Evolutionary conservation across 805 yeast species (phyloP).

Genomic region (Ogataea ganodermae): DNA sequence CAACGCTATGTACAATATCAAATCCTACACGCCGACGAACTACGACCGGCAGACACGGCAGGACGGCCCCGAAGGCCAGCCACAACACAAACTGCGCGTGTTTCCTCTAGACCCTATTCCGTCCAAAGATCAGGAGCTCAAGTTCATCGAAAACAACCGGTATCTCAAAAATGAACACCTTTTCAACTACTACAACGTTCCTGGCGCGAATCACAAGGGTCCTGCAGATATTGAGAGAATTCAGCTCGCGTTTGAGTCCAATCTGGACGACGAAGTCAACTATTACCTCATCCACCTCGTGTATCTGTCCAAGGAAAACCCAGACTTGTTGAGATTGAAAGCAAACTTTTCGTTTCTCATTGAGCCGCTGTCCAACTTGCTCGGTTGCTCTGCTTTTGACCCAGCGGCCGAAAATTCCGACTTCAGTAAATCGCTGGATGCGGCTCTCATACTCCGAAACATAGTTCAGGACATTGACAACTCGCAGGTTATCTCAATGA

Average conservation of each 20-base stretch:
- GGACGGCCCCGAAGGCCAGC: conserved; percentile 8
- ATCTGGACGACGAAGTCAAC: conserved; percentile 64
- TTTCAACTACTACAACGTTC: conserved; percentile 32
- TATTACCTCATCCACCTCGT: conserved; percentile 67
- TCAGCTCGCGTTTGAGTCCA: conserved; percentile 67
- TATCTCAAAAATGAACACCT: conserved; percentile 34
- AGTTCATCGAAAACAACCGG: conserved; percentile 33
- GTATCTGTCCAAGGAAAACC: conserved; percentile 43
- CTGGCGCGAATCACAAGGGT: conserved; percentile 50
- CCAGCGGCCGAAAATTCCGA: conserved; percentile 24
- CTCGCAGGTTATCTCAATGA: conserved; percentile 72
- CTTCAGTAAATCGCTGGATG: conserved; percentile 40
- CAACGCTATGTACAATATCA: conserved; percentile 21
- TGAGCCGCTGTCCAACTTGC: conserved; percentile 28
- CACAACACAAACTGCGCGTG: conserved; percentile 17
- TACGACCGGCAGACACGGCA: conserved; percentile 8
- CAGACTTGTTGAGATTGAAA: conserved; percentile 44
- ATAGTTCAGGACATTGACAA: conserved; percentile 79
- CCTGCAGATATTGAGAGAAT: conserved; percentile 65
- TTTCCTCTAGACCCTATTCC: conserved; percentile 37
- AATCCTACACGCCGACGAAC: conserved; percentile 18
- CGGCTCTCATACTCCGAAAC: conserved; percentile 75
- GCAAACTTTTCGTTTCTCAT: conserved; percentile 43
- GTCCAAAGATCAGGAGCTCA: conserved; percentile 36
- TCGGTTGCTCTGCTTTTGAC: conserved; percentile 24